Evolutionary conservation across 2,329 filamentous ascomycete genomes (phyloP), one percentile per base, ranked within the genome.

Genomic region (Xylogone sp.): DNA sequence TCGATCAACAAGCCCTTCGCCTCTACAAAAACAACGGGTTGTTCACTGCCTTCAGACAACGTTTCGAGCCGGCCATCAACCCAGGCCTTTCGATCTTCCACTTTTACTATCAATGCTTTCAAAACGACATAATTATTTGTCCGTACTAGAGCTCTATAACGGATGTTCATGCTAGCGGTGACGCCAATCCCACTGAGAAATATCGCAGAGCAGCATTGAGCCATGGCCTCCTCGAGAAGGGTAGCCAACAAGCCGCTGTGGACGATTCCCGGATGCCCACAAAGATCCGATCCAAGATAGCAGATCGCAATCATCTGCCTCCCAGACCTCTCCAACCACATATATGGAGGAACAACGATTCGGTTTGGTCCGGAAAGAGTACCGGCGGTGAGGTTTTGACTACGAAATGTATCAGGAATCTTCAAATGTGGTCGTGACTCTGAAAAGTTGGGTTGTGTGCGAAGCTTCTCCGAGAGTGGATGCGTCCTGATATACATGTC

Each of bases 51-150:
- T 59, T 73, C 74, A 21, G 81, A 81, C 8, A 97, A 71, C 50
- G 89, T 86, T 78, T 96, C 91, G 62, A 97, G 85, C 59, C 83
- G 81, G 1, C 90, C 94, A 71, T 88, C 86, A 1, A 97, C 90
- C 90, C 90, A 97, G 10, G 91, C 93, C 75, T 97, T 97, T 56
- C 94, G 79, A 1, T 94, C 93, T 66, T 97, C 91, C 1, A 93
- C 88, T 73, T 87, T 92, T 9, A 82, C 85, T 19, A 91, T 96
- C 66, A 83, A 81, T 3, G 90, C 92, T 56, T 81, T 79, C 53
- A 99, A 72, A 43, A 96, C 89, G 24, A 95, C 75, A 65, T 87
- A 94, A 54, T 81, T 81, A 20, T 83, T 81, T 5, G 91, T 90
- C 61, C 81, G 83, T 43, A 88, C 86, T 3, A 93, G 94, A 55